Conservation (phyloP, 345 rosid species). For the Gossypium ekmanianum region DNA sequence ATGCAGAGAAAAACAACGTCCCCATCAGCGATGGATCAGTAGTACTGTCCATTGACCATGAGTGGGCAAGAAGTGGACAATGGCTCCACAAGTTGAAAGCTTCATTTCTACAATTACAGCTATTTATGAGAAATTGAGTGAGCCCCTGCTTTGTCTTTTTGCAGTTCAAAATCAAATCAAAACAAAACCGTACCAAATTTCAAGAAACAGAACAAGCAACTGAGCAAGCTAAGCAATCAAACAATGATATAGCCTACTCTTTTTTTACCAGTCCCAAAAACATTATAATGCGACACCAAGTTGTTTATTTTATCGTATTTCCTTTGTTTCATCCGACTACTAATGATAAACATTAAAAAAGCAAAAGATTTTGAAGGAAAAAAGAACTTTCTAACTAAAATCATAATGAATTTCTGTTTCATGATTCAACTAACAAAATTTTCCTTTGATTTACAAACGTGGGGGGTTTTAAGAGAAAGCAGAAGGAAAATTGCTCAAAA, state of each 20-base stretch:
- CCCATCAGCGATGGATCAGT: neutral
- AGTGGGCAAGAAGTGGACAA: neutral
- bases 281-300: too few species aligned
- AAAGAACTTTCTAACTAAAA: neutral
- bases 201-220: neutral
- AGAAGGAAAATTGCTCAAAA: slow-evolving; percentile 40
- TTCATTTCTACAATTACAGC: neutral
- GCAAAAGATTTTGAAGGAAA: neutral
- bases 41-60: neutral
- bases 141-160: neutral
- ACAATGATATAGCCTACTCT: neutral
- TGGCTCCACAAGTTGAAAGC: neutral
- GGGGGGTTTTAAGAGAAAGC: neutral
- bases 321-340: neutral
- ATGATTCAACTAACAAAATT: slow-evolving; percentile 43
- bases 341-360: neutral
- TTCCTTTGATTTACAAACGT: slow-evolving; percentile 38
- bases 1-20: too few species aligned
- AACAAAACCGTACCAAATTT: neutral
- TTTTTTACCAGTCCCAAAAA: too few species aligned
- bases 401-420: slow-evolving; percentile 19
- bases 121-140: slow-evolving; percentile 1
- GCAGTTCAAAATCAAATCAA: slow-evolving; percentile 7
- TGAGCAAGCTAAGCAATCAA: neutral
- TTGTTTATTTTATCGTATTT: neutral